A percentile compares a stretch with the other conserved stretches of the same genome.
Evolutionary conservation across 495 filamentous ascomycete species (phyloP).

Genomic region (Neurospora sp.): DNA sequence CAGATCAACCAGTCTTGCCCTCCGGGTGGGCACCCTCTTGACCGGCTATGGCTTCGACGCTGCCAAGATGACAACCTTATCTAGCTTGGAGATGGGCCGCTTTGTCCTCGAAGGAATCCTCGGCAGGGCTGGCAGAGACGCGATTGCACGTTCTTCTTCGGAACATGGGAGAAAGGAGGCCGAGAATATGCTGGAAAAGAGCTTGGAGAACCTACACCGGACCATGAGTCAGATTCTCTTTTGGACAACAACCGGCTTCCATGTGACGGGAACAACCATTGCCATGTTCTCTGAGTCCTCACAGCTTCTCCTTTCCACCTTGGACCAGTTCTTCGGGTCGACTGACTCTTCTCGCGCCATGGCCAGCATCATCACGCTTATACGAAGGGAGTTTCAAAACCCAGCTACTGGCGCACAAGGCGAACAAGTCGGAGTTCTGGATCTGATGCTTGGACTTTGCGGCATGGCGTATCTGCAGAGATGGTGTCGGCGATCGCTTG

Average conservation of each 20-base stretch:
- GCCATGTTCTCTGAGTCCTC: conserved; percentile 51
- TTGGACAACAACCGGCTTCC: conserved; percentile 59
- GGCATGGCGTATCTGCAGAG: conserved; percentile 64
- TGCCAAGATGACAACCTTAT: conserved; percentile 58
- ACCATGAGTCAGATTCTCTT: conserved; percentile 57
- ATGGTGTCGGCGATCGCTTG: conserved; percentile 51
- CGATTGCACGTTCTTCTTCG: conserved; percentile 41
- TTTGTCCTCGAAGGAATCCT: conserved; percentile 58
- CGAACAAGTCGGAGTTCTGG: conserved; percentile 54
- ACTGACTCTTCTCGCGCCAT: conserved; percentile 76
- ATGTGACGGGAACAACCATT: conserved; percentile 54
- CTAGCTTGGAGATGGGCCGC: conserved; percentile 58
- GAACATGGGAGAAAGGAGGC: conserved; percentile 50
- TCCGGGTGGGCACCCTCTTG: conserved; percentile 60
- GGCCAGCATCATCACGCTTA: conserved; percentile 64
- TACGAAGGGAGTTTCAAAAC: conserved; percentile 61
- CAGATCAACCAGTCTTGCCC: conserved; percentile 56
- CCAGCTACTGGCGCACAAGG: conserved; percentile 46
- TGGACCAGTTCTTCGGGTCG: conserved; percentile 67
- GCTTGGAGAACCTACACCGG: conserved; percentile 51
- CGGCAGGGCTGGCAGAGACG: conserved; percentile 58
- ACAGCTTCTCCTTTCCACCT: conserved; percentile 52
- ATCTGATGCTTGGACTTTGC: conserved; percentile 56
- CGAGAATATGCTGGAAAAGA: conserved; percentile 52
- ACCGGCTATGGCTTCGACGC: conserved; percentile 55